Evolutionary conservation across 192 early-diverging fungal species (phyloP).

Genomic region (Lobosporangium transversale): DNA sequence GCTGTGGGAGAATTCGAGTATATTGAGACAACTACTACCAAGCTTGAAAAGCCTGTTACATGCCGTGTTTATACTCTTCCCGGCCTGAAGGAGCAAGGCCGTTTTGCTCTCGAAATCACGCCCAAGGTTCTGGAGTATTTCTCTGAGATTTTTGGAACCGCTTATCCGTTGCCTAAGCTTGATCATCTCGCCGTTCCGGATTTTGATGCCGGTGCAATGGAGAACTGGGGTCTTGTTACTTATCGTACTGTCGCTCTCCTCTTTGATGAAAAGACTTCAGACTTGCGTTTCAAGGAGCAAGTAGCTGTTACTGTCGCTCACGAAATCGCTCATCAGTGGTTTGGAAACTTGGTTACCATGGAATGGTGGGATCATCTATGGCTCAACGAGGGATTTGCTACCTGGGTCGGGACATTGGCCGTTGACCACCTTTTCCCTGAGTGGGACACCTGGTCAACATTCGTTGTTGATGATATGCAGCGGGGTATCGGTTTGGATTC

Average conservation of each 20-base stretch:
- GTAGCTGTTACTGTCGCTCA: conserved; percentile 91
- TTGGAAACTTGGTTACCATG: conserved; percentile 97
- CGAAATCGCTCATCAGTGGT: conserved; percentile 89
- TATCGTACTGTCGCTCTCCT: conserved; percentile 88
- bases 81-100: conserved; percentile 82
- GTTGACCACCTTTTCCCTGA: conserved; percentile 91
- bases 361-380: conserved; percentile 94
- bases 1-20: conserved; percentile 93
- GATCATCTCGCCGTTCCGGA: conserved; percentile 93
- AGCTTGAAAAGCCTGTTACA: conserved; percentile 77
- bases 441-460: conserved; percentile 92
- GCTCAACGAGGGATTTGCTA: conserved; percentile 99
- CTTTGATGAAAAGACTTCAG: conserved; percentile 82
- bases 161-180: conserved; percentile 91
- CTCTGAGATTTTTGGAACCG: conserved; percentile 85
- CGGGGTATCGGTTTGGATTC: conserved; percentile 83
- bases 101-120: conserved; percentile 84
- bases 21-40: conserved; percentile 81
- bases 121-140: conserved; percentile 84
- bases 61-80: conserved; percentile 90
- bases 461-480: conserved; percentile 82
- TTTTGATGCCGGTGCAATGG: conserved; percentile 90
- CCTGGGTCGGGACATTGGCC: conserved; percentile 92
- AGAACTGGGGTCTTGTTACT: conserved; percentile 98
- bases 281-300: conserved; percentile 78